Percentiles rank a stretch among this genome's conserved stretches.
These are phyloP conservation scores for Mortierella sp. DNA, from an alignment of 371 early-diverging fungal species.

Conservation along the genomic window DNA sequence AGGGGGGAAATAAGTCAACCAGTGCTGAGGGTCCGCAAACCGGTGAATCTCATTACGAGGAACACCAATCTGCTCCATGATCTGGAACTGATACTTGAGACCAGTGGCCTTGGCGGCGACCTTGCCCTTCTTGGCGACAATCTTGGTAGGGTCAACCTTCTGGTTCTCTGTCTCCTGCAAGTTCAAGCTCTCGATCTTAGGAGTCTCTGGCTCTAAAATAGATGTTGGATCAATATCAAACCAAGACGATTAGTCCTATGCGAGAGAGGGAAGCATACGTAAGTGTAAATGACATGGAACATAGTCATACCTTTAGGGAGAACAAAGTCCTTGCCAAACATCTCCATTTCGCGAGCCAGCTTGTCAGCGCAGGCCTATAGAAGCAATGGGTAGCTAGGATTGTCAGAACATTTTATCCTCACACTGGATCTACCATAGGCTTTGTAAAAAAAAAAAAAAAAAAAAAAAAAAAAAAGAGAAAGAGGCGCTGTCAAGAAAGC, in stretches of 20 bases:
- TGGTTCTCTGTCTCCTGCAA: conserved; percentile 54
- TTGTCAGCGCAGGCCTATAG: conserved; percentile 97
- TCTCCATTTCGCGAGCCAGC: conserved; percentile 92
- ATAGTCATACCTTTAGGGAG: conserved; percentile 54
- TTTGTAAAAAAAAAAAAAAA: not conserved
- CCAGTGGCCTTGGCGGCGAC: conserved; percentile 89
- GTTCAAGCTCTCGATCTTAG: conserved; percentile 58
- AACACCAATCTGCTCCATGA: conserved; percentile 95
- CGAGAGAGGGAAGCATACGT: not conserved
- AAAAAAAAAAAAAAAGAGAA: not conserved
- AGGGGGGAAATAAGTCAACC: conserved; percentile 98
- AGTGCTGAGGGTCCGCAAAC: conserved; percentile 96
- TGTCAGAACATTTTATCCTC: not conserved
- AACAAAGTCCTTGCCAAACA: conserved; percentile 91
- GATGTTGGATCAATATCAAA: not conserved
- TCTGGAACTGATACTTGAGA: conserved; percentile 94
- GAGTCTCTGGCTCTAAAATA: conserved; percentile 55
- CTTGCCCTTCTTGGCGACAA: conserved; percentile 86
- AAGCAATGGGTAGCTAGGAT: not conserved
- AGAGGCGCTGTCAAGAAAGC: not conserved
- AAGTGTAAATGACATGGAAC: too few relatives aligned
- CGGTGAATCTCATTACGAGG: conserved; percentile 89
- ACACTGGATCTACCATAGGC: not conserved
- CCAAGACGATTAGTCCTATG: not conserved
- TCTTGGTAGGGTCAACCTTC: conserved; percentile 68